phyloP scores from a whole-genome alignment of 148 eudicot genomes.

The Vaccinium vitisidaea region DNA sequence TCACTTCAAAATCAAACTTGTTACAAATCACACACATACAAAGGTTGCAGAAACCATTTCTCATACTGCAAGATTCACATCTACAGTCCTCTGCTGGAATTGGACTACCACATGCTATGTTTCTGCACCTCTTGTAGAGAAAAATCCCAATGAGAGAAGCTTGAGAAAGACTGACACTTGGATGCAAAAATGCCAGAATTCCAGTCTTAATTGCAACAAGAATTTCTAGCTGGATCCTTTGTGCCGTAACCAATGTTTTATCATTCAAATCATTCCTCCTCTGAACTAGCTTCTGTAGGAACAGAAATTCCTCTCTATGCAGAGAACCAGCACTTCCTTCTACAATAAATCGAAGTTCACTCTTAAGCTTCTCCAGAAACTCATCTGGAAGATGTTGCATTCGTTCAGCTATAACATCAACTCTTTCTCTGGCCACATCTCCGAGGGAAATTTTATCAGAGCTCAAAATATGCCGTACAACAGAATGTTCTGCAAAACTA shows the following conservation, averaged over 20 bases:
- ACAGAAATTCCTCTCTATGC: constrained; percentile 50
- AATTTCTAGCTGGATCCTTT: constrained; percentile 54
- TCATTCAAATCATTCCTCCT: constrained; percentile 48
- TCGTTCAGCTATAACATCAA: constrained; percentile 46
- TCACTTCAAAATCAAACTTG: constrained; percentile 66
- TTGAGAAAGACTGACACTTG: constrained; percentile 52
- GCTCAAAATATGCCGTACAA: constrained; percentile 35
- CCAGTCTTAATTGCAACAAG: constrained; percentile 62
- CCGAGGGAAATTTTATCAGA: constrained; percentile 49
- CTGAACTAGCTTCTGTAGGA: constrained; percentile 52
- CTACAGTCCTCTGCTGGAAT: constrained; percentile 59
- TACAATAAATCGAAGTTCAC: constrained; percentile 41
- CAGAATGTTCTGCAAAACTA: constrained; percentile 43
- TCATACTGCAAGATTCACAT: constrained; percentile 48
- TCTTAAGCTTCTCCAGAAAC: constrained; percentile 46
- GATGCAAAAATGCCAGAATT: constrained; percentile 61
- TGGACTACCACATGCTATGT: constrained; percentile 55
- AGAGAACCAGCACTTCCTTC: constrained; percentile 56
- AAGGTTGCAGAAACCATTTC: constrained; percentile 62
- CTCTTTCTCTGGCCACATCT: constrained; percentile 52
- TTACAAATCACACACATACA: constrained; percentile 66
- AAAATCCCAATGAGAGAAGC: constrained; percentile 54
- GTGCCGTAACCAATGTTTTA: constrained; percentile 43
- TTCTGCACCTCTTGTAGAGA: constrained; percentile 57
- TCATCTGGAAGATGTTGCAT: constrained; percentile 53